These are phyloP conservation scores for Hirschioporus abietinus DNA, from an alignment of 768 basidiomycete genomes.

Conservation along the genomic window DNA sequence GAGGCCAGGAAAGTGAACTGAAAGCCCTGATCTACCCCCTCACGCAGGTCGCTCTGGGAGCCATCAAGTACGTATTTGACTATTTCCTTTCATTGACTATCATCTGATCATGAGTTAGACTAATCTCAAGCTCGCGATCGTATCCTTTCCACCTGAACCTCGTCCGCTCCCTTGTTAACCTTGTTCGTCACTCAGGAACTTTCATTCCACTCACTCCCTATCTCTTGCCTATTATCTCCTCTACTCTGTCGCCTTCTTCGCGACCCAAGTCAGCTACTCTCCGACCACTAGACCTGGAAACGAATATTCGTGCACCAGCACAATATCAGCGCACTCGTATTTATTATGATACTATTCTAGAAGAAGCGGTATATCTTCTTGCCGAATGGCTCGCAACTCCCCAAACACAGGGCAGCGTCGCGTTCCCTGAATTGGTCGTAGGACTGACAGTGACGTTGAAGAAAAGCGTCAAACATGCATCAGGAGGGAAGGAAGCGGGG, in stretches of 20 bases:
- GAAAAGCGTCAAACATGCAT: conserved; percentile 61
- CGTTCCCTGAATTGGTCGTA: conserved; percentile 89
- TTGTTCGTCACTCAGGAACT: conserved; percentile 75
- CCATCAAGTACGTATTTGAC: conserved; percentile 69
- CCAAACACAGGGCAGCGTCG: conserved; percentile 76
- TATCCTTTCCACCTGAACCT: conserved; percentile 95
- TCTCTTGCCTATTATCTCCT: conserved; percentile 80
- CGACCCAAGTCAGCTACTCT: conserved; percentile 82
- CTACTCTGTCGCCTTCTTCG: conserved; percentile 58
- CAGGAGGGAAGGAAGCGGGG: conserved; percentile 48
- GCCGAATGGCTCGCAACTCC: conserved; percentile 75
- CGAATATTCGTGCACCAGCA: conserved; percentile 79
- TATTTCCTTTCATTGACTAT: background rate
- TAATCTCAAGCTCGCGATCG: conserved; percentile 86
- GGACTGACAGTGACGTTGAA: conserved; percentile 71
- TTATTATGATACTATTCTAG: conserved; percentile 75
- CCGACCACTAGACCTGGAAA: conserved; percentile 84
- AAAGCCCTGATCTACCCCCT: conserved; percentile 91
- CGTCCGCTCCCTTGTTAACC: conserved; percentile 78
- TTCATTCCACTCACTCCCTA: conserved; percentile 87
- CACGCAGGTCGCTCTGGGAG: conserved; percentile 90
- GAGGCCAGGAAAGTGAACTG: conserved; percentile 67
- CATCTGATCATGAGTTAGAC: conserved; percentile 38
- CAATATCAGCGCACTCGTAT: conserved; percentile 86
- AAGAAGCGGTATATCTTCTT: conserved; percentile 75